Evolutionary conservation across 768 basidiomycete genomes (phyloP), one percentile per base, ranked within the genome.

Genomic region (Lactarius sanguifluus): DNA sequence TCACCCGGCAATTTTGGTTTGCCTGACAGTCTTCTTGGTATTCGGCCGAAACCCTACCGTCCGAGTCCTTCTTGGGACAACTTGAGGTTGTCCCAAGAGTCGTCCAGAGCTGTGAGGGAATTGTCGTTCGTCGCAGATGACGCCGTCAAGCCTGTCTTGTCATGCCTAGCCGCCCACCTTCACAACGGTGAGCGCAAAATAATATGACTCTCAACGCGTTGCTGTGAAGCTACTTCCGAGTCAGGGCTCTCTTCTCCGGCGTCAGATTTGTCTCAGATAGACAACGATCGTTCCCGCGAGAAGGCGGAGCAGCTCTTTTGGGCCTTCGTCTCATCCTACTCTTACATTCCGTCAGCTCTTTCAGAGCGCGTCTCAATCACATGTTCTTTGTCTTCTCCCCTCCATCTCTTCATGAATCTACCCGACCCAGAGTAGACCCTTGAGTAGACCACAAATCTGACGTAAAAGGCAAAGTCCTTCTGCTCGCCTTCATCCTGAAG

Each of bases 141-240:
- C 57, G 80, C 83, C 0, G 89, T 96, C 71, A 96, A 94, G 72
- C 94, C 96, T 0, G 76, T 95, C 1, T 85, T 94, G 5, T 89
- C 93, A 0, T 96, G 91, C 74, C 78, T 96, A 9, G 91, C 92
- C 2, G 91, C 93, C 0, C 90, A 90, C 73, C 75, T 95, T 15
- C 85, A 89, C 66, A 83, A 84, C 73, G 81, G 91, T 91, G 62
- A 63, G 84, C 71, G 10, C 34, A 20, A 43, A 28, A 57, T 60
- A 41, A 15, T 15, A 2, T 30, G 43, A 36, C 61, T 58, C 55
- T 50, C 43, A 59, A 13, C 32, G 23, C 12, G 30, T 45, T 5
- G 34, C 47, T 58, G 23, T 30, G 13, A 52, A 71, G 71, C 61
- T 13, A n/a, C 18, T 47, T n/a, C n/a, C n/a, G n/a, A n/a, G n/a